These are phyloP conservation scores for Terfezia claveryi DNA, from an alignment of 495 filamentous ascomycete species.

Conservation along the genomic window DNA sequence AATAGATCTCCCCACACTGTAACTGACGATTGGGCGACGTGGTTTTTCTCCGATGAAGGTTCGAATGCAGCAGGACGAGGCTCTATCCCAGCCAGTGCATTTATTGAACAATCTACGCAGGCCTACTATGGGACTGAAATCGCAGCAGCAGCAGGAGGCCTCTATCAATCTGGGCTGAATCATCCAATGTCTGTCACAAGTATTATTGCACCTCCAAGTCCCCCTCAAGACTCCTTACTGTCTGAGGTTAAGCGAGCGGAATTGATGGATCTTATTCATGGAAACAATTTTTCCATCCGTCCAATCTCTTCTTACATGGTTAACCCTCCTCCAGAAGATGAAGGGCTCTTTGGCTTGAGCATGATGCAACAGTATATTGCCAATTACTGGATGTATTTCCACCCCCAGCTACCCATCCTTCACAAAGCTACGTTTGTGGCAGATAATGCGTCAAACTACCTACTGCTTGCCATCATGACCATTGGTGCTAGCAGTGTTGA, in stretches of 20 bases:
- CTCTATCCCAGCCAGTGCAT: constrained; percentile 13
- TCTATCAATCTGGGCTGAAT: constrained; percentile 17
- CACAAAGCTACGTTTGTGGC: constrained; percentile 86
- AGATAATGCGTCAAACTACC: constrained; percentile 59
- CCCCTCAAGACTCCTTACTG: constrained; percentile 50
- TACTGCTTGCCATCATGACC: constrained; percentile 82
- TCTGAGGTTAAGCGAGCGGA: constrained; percentile 74
- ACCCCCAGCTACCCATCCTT: constrained; percentile 80
- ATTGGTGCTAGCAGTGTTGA: constrained; percentile 83
- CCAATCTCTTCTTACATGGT: not conserved
- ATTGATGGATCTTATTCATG: constrained; percentile 61
- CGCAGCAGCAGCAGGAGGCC: not conserved
- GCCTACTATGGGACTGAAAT: constrained; percentile 7
- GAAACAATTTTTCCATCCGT: constrained; percentile 17
- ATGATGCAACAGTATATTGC: constrained; percentile 93
- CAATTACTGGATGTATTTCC: constrained; percentile 88
- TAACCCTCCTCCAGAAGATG: constrained; percentile 4
- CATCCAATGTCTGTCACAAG: constrained; percentile 85
- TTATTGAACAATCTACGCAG: constrained; percentile 22
- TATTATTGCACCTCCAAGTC: constrained; percentile 51
- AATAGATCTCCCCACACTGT: constrained; percentile 72
- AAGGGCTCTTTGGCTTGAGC: constrained; percentile 55
- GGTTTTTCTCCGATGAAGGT: constrained; percentile 50
- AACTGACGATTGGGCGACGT: constrained; percentile 79
- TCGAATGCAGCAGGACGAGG: constrained; percentile 13